Conservation (phyloP, 2,329 filamentous ascomycete genomes). For the Clarireedia hainanense region DNA sequence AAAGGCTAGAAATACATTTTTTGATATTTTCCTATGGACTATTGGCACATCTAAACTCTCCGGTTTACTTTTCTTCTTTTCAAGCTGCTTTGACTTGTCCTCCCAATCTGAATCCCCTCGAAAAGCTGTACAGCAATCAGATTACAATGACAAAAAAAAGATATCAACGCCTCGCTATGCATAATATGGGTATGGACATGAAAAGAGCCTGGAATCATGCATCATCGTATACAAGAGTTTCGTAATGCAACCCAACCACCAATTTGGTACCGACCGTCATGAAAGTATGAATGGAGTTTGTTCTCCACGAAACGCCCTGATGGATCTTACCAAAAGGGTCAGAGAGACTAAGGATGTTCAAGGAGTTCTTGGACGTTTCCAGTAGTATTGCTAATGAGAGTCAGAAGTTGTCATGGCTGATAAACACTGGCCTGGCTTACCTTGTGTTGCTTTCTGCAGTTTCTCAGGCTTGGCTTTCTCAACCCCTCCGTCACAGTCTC, state of each 20-base stretch:
- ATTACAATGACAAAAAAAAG: slow-evolving; percentile 7
- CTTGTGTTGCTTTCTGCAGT: slow-evolving; percentile 95
- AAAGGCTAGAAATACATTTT: not conserved
- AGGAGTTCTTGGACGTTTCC: slow-evolving; percentile 56
- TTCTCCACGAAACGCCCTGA: not conserved
- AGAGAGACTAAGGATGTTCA: slow-evolving; percentile 23
- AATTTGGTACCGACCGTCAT: not conserved
- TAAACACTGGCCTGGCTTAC: slow-evolving; percentile 42
- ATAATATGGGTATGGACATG: slow-evolving; percentile 16
- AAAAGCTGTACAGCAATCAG: not conserved
- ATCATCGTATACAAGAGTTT: slow-evolving; percentile 15
- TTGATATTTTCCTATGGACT: not conserved
- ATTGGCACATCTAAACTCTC: not conserved
- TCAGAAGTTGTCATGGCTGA: slow-evolving; percentile 4
- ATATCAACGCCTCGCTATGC: slow-evolving; percentile 24
- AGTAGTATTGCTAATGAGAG: slow-evolving; percentile 52
- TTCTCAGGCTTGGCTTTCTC: slow-evolving; percentile 79
- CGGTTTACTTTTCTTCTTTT: not conserved
- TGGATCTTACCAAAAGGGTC: not conserved
- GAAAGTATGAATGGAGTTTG: not conserved
- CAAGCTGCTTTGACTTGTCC: not conserved
- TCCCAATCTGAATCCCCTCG: not conserved
- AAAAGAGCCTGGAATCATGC: slow-evolving; percentile 12
- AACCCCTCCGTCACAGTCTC: slow-evolving; percentile 79
- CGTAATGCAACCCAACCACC: slow-evolving; percentile 4